Percentiles rank a stretch among this genome's conserved stretches.
phyloP scores from a whole-genome alignment of 2,329 filamentous ascomycete genomes.

The Fusarium sulawesiense region DNA sequence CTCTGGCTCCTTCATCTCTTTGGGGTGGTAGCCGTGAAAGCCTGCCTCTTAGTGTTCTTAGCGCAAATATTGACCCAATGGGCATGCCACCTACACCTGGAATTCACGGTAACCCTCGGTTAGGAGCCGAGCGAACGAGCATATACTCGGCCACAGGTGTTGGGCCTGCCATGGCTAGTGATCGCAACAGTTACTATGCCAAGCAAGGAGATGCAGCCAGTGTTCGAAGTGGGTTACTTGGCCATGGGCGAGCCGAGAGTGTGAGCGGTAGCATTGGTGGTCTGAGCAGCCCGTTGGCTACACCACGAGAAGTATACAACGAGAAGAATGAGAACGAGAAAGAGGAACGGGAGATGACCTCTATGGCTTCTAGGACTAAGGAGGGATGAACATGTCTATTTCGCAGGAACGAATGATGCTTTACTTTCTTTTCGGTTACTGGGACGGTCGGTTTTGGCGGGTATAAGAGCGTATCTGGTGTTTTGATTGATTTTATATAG shows the following conservation, averaged over 20 bases:
- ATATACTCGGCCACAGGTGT: conserved; percentile 83
- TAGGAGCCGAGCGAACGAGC: conserved; percentile 74
- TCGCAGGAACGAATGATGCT: conserved; percentile 37
- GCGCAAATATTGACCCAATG: conserved; percentile 71
- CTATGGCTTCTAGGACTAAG: conserved; percentile 33
- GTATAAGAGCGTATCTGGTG: conserved; percentile 31
- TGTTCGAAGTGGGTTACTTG: conserved; percentile 79
- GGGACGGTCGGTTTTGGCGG: conserved; percentile 26
- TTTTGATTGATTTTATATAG: conserved; percentile 36
- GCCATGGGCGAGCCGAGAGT: conserved; percentile 85
- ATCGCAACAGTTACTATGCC: conserved; percentile 85
- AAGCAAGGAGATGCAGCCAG: conserved; percentile 78
- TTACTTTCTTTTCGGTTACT: conserved; percentile 20
- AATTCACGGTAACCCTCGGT: conserved; percentile 61
- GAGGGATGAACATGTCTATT: conserved; percentile 26
- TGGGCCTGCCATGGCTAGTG: conserved; percentile 73
- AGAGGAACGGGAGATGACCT: conserved; percentile 39
- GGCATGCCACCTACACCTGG: conserved; percentile 60
- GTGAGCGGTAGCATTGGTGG: conserved; percentile 79
- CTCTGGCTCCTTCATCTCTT: conserved; percentile 82
- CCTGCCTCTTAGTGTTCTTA: conserved; percentile 81
- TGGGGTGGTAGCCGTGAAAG: conserved; percentile 86
- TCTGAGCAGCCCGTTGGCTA: conserved; percentile 71
- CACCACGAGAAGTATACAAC: conserved; percentile 60
- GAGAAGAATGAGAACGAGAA: conserved; percentile 50